Evolutionary conservation across 106 monocot species (phyloP), one percentile per base, ranked within the genome.

Genomic region (Dendrobium chrysotoxum): DNA sequence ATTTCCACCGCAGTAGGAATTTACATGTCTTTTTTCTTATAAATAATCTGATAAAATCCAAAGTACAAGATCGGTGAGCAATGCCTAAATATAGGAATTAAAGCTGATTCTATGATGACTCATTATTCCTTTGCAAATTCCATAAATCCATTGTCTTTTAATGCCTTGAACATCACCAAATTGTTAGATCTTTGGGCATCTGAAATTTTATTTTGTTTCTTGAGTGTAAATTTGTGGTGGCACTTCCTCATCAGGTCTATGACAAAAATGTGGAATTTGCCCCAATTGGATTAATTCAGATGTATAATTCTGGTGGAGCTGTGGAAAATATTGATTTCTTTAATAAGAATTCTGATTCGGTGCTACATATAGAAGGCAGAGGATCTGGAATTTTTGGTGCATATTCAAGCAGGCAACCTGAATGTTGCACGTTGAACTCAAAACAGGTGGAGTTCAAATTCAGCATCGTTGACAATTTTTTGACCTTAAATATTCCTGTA

Each of bases 221-320:
- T 71, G 1, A 71, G 4, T 38, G 11, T 71, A 17, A 35, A 35
- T 71, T 31, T 71, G 4, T 71, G 35, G 13, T 71, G 11, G 71
- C 71, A 71, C 31, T 71, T 67, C 38, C 38, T 71, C 6, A 3
- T 38, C 45, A 79, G 79, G 79, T 44, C 41, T 79, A 79, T 79
- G 79, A 70, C 46, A 42, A 70, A 44, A 79, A 45, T 16, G 46
- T 79, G 41, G 45, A 88, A 80, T 88, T 88, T 78, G 88, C 88
- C 17, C 83, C 88, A 0, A 80, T 88, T 39, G 85, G 88, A 75
- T 78, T 88, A 7, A 67, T 86, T 25, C 85, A 86, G 5, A 88
- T 88, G 88, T 85, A 78, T 54, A 88, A 85, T 53, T 88, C 85
- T 44, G 88, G 88, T 73, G 88, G 88, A 77, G 82, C 88, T 28